Evolutionary conservation across 768 basidiomycete species (phyloP), one percentile per base, ranked within the genome.

Genomic region (Termitomyces sp.): DNA sequence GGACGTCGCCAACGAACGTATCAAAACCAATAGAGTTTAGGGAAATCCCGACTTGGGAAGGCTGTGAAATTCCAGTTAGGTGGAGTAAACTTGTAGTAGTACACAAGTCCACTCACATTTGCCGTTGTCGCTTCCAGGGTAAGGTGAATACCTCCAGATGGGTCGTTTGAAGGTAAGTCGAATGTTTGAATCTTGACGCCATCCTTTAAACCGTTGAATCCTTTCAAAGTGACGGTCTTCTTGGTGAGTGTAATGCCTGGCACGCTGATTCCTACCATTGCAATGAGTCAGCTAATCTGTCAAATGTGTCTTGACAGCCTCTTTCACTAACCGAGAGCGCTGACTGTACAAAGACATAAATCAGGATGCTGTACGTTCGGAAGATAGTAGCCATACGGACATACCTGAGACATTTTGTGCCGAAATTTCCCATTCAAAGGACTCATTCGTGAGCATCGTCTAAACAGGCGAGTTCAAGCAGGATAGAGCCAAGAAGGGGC

Each of bases 11-110:
- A 38, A 81, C 78, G 66, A 77, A 86, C 17, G 84, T 84, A 55
- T 85, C 76, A 72, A 91, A 91, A 0, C 79, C 80, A 56, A 91
- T 79, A 3, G 81, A 79, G 62, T 77, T 81, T 8, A 91, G 76
- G 61, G 83, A 74, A 12, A 91, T 83, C 32, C 89, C 89, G 43
- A 91, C 87, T 79, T 89, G 88, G 1, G 89, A 87, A 36, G 89
- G 89, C 86, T 88, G 15, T 29, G 2, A 58, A 55, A 4, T 25
- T 53, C 20, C 32, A 38, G 43, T 48, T 58, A 31, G 31, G 42
- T 36, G 10, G 38, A 31, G 20, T 2, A 20, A 8, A 29, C 8
- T 20, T 31, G 14, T 52, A 34, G n/a, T 15, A 31, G 14, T 29
- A 7, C 37, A 15, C 29, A 32, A 32, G 29, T n/a, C 5, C n/a